Evolutionary conservation across 805 yeast species (phyloP), one percentile per base, ranked within the genome.

Genomic region (Komagataella phaffii): DNA sequence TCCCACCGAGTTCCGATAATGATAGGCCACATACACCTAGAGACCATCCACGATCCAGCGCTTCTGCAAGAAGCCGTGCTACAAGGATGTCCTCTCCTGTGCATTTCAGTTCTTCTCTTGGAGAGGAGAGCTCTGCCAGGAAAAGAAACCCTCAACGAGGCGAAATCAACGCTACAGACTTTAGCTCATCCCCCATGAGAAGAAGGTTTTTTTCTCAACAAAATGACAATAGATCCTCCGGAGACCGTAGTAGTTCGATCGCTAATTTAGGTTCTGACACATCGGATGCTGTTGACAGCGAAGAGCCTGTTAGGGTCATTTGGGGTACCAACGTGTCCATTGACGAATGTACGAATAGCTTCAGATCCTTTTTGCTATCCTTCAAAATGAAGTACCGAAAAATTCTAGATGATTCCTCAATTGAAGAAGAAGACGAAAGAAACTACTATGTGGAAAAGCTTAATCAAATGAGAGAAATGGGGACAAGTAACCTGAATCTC

Each of bases 261-360:
- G 3, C 56, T 45, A 53, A 52, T 12, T 55, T 49, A 47, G 47
- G 54, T 19, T 51, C 62, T n/a, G 61, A 61, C 12, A 55, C 62
- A 14, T 55, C 63, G 14, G 40, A 30, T 2, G 64, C 60, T 17
- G 65, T 66, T 7, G 65, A 70, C 50, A 70, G 72, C 21, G 79
- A 78, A 51, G 96, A 85, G 57, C 95, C 96, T 0, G 80, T 82
- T 21, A 77, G 95, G 60, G 96, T 93, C 51, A 91, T 93, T 61
- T 93, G 99, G 99, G 99, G 99, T 67, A 93, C 99, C 1, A 89
- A 91, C 62, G 96, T 93, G 24, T 85, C 95, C 49, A 90, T 93
- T 61, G 87, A 81, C 61, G 96, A 93, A 61, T 83, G 93, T 58
- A 77, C 86, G 44, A 84, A 80, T 57, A 75, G 78, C 50, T 91